Evolutionary conservation across 2,329 filamentous ascomycete genomes (phyloP).

Genomic region (Triangularia verruculosa): DNA sequence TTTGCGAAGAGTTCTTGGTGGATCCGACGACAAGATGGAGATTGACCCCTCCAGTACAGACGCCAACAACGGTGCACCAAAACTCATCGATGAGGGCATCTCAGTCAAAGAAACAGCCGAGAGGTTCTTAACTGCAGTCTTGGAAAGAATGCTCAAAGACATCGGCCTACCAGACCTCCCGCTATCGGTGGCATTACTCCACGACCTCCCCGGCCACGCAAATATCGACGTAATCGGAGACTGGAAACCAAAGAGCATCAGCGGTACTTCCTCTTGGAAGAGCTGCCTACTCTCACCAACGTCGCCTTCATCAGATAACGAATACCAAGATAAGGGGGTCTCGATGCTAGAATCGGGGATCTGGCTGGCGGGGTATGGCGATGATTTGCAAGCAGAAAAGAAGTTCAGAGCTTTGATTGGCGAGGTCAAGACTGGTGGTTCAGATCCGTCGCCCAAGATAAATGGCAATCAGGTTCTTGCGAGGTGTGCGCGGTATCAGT

Average conservation of each 20-base stretch:
- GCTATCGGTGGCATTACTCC: conserved; percentile 7
- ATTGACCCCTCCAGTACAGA: background rate
- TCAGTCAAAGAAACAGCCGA: conserved; percentile 5
- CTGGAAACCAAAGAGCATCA: background rate
- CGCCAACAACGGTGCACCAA: background rate
- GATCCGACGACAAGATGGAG: background rate
- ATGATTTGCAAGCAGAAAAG: conserved; percentile 11
- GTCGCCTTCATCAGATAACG: background rate
- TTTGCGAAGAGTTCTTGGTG: background rate
- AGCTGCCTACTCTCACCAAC: background rate
- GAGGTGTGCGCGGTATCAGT: conserved; percentile 15
- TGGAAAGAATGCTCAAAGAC: conserved; percentile 13
- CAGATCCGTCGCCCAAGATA: background rate
- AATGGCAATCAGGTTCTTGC: conserved; percentile 14
- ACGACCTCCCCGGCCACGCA: background rate
- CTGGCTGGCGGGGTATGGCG: conserved; percentile 4
- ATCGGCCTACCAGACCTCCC: background rate
- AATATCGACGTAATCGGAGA: background rate
- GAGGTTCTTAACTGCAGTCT: conserved; percentile 16
- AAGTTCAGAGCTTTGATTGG: background rate
- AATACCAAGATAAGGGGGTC: background rate
- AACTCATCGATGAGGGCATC: background rate
- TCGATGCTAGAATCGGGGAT: conserved; percentile 9
- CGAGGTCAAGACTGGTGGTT: background rate
- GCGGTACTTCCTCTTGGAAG: conserved; percentile 12